Evolutionary conservation across 805 yeast genomes (phyloP), one percentile per base, ranked within the genome.

Genomic region (Candida fluviatilis): DNA sequence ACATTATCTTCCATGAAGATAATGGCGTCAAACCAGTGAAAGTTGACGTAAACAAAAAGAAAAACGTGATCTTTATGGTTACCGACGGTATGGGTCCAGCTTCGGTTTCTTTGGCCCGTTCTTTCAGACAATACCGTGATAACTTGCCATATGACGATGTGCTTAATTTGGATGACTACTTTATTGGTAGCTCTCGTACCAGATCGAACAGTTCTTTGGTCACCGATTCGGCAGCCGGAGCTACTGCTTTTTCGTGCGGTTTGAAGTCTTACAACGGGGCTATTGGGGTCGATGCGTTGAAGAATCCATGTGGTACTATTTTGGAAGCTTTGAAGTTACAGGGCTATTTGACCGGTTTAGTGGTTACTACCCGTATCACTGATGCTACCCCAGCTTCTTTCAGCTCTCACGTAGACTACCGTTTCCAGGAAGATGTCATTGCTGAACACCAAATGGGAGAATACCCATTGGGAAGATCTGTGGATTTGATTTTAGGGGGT

Each of bases 51-150:
- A 28, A 36, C n/a, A 44, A 42, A 42, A 85, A 84, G 68, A 81
- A 78, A 52, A 88, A 88, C 52, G 74, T 89, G 40, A 83, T 88
- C 37, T 86, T 88, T 67, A 80, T 88, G 76, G 95, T 88, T 23
- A 82, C 95, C 3, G 96, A 88, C 59, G 96, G 96, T n/a, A 87
- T 88, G 83, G 96, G 96, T 0, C 96, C 96, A 3, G 83, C 95
- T 0, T 82, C 95, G 2, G 62, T 88, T 41, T 82, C 93, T 2
- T 62, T 88, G 57, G 80, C 96, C 1, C 73, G 96, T 44, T 77
- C 84, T 16, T 89, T 76, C 65, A 73, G 73, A 42, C 95, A 88
- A 55, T 66, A 60, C 51, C 62, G 79, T 39, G 80, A 80, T 42
- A 55, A 58, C 4, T 69, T 85, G 39, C 60, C 74, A 3, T 60